Conservation (phyloP, 1,139 yeast species). For the Arxiozyma bovina region DNA sequence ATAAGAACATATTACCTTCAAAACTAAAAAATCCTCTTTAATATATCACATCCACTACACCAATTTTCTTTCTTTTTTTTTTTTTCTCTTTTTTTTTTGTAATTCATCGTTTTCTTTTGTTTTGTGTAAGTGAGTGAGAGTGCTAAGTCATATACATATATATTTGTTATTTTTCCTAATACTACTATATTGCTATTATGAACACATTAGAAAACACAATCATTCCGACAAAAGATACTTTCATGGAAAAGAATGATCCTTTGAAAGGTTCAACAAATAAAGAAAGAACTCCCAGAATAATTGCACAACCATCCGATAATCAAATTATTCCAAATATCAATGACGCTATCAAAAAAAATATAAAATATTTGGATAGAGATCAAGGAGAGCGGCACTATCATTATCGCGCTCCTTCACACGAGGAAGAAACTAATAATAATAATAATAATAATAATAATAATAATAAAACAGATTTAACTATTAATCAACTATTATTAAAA, state of each 20-base stretch:
- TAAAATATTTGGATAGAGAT: background rate
- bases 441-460: background rate
- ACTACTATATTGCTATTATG: no score
- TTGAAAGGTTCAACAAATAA: no score
- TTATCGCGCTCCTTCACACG: background rate
- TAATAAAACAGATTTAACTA: background rate
- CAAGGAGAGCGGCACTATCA: background rate
- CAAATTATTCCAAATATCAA: background rate
- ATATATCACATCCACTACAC: no score
- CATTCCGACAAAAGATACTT: background rate
- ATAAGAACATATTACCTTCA: no score
- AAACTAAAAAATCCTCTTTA: no score
- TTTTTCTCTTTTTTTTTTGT: no score
- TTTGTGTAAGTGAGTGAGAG: no score
- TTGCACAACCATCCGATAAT: background rate
- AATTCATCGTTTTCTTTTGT: no score
- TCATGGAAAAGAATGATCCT: background rate
- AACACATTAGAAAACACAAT: background rate
- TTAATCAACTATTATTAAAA: constrained; percentile 1
- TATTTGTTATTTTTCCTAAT: no score
- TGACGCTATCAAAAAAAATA: background rate
- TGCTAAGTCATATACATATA: no score
- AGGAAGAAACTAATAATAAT: background rate
- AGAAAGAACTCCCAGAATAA: background rate
- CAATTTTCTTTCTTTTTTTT: no score